Evolutionary conservation across 306 rosid species (phyloP), one percentile per base, ranked within the genome.

Genomic region (Glycine soja): DNA sequence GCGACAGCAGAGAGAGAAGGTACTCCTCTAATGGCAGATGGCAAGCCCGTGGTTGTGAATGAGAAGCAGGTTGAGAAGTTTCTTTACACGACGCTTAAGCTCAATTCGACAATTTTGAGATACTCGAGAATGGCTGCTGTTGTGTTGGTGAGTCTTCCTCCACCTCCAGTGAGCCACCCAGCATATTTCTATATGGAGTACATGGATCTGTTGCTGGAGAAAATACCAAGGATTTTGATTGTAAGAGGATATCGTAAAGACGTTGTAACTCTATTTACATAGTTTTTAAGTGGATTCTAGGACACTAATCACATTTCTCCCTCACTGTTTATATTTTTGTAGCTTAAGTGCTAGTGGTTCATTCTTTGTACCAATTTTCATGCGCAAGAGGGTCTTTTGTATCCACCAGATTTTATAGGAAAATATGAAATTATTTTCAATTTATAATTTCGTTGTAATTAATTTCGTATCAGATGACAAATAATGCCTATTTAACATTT

Each of bases 41-140:
- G 97, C 74, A 96, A 90, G 88, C 80, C 90, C 0, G 99, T 93
- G 13, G 78, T 86, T 59, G 96, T 93, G 87, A 87, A 90, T 64
- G 99, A 96, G 88, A 75, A 88, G 84, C 98, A 93, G 86, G 98
- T 96, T 3, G 97, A 92, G 87, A 96, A 96, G 91, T 96, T 93
- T 75, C 90, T 96, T 47, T 87, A 89, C 85, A 96, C 99, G 2
- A 93, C 98, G 3, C 87, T 93, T 57, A 96, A 96, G 89, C 88
- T 96, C 48, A 96, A 96, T 72, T 90, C 98, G 0, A 89, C 90
- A 7, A 93, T 96, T 72, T 88, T 96, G 74, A 87, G 96, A 83
- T 92, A 96, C 89, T 96, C 99, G 2, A 93, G 98, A 89, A 93
- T 96, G 99, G 99, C 99, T 36, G 93, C 99, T 2, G 99, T 96